Conservation (phyloP, 306 rosid genomes). For the Citrullus colocynthis region DNA sequence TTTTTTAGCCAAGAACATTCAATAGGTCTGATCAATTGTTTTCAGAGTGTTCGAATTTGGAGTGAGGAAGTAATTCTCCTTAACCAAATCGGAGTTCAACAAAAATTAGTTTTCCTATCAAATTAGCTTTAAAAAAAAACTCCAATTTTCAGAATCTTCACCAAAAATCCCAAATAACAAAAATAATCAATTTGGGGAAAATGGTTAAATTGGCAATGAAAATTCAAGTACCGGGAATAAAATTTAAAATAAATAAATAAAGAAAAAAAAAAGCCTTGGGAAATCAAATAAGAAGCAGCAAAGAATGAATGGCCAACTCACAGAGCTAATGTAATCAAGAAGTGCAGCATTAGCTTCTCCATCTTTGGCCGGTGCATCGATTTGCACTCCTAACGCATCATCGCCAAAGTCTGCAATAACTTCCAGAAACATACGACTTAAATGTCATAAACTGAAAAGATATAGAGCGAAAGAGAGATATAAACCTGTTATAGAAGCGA, state of each 20-base stretch:
- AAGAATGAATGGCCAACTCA: constrained; percentile 15
- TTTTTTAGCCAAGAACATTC: no score
- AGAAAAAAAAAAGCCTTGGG: neutral
- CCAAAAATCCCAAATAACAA: neutral
- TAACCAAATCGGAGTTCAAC: no score
- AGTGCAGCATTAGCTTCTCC: constrained; percentile 96
- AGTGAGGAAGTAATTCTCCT: no score
- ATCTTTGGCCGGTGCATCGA: constrained; percentile 84
- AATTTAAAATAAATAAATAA: no score
- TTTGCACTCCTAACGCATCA: constrained; percentile 80
- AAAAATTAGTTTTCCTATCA: no score
- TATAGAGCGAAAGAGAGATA: neutral
- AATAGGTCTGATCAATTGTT: no score
- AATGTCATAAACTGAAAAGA: neutral
- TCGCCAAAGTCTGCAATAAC: constrained; percentile 42
- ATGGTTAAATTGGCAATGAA: neutral
- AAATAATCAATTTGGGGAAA: neutral
- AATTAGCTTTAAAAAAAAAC: no score
- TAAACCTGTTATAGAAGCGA: constrained; percentile 68
- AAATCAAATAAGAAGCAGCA: neutral
- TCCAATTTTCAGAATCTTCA: neutral
- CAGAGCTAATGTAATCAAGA: constrained; percentile 60
- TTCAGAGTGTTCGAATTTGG: no score
- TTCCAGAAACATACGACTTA: neutral
- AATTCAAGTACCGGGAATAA: neutral